Evolutionary conservation across 371 early-diverging fungal species (phyloP).

Genomic region (Parasitella parasitica): DNA sequence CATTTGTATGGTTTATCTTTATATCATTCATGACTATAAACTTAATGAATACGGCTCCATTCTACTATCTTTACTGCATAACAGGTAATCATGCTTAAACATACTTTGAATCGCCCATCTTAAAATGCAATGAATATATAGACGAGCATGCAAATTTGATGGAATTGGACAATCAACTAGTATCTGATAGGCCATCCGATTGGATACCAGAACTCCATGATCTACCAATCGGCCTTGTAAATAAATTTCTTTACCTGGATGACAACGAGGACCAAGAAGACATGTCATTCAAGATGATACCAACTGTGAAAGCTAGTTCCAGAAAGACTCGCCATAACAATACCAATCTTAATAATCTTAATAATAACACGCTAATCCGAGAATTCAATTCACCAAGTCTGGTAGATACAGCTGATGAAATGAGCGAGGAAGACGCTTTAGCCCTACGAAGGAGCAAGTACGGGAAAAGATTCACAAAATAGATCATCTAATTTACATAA

Average conservation of each 20-base stretch:
- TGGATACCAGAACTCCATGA: slow-evolving; percentile 74
- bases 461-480: background rate
- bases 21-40: slow-evolving; percentile 65
- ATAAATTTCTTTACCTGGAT: slow-evolving; percentile 55
- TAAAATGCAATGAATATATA: slow-evolving; percentile 18
- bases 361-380: background rate
- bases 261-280: slow-evolving; percentile 4
- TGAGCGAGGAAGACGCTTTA: background rate
- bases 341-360: background rate
- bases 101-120: too few relatives aligned
- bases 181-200: slow-evolving; percentile 49
- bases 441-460: background rate
- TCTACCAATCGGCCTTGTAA: slow-evolving; percentile 69
- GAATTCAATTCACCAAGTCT: background rate
- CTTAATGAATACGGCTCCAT: slow-evolving; percentile 67
- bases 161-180: slow-evolving; percentile 34
- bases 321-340: background rate
- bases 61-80: slow-evolving; percentile 63
- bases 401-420: slow-evolving; percentile 2
- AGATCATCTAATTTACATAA: background rate
- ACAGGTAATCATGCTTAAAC: slow-evolving; percentile 65
- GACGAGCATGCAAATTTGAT: slow-evolving; percentile 63
- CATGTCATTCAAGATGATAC: background rate
- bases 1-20: slow-evolving; percentile 69
- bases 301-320: background rate